Base-by-base conservation (phyloP, 768 basidiomycete genomes). In the Psilocybe cyanescens region DNA sequence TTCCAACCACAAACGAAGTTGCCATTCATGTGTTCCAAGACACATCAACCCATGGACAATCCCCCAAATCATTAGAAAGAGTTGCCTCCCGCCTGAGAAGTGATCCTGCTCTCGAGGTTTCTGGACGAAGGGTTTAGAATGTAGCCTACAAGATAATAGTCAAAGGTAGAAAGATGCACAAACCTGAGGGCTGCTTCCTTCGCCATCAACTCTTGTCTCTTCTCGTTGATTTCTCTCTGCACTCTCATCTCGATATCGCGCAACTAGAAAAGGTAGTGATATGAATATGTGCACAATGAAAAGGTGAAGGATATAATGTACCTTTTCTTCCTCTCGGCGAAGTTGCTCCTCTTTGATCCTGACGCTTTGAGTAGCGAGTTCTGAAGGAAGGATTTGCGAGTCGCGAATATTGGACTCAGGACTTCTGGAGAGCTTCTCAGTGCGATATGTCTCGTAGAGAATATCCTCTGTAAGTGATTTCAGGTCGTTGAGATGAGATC, bases 291-390 rank as follows among this genome's bases (percentile, higher is more conserved):
- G 41, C 8, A 12, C 31, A 17, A 16, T 24, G 24, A 50, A 19
- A 37, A 37, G 17, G 37, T 64, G 55, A 53, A 17, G 5, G 8
- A 8, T n/a, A n/a, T 44, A 5, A 11, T 70, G 45, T 24, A 86
- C 86, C 81, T 92, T 93, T 80, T 94, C 92, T 72, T 93, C 91
- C 72, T 95, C 94, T 65, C 88, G 81, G 59, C 92, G 86, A 45
- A 96, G 86, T 72, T 95, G 92, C 70, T 96, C 93, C 74, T 95
- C 94, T 79, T 95, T 95, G 78, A 95, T 82, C 58, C 90, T 83
- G 41, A 94, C 91, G 63, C 87, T 88, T 75, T 96, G 94, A 62
- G 84, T 91, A 11, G 91, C 93, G 55, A 96, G 81, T 66, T 95
- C 93, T 67, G 93, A 91, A n/a, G 94, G 91, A 9, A 88, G 80